phyloP scores from a whole-genome alignment of 148 eudicot species.

The Linanthus parryae region DNA sequence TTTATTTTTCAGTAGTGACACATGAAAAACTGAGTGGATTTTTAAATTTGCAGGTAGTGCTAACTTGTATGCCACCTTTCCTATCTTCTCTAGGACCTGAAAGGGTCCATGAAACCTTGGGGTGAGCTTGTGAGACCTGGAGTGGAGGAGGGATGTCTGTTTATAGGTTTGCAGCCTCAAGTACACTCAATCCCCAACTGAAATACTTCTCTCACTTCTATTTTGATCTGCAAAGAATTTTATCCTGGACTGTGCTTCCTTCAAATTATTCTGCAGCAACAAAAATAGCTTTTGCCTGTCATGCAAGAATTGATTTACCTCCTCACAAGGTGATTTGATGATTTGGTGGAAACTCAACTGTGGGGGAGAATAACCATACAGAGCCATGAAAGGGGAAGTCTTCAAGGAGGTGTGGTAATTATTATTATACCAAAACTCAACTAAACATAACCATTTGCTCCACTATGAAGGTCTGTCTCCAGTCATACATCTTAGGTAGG shows the following conservation, averaged over 20 bases:
- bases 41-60: too few species aligned
- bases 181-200: slow-evolving; percentile 8
- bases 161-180: slow-evolving; percentile 5
- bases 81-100: too few species aligned
- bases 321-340: not conserved
- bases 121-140: not conserved
- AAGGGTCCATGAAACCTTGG: too few species aligned
- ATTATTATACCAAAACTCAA: slow-evolving; percentile 8
- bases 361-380: slow-evolving; percentile 10
- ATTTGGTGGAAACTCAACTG: not conserved
- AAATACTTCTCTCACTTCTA: not conserved
- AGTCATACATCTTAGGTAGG: slow-evolving; percentile 12
- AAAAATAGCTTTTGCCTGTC: not conserved
- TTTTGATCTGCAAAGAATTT: too few species aligned
- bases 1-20: not conserved
- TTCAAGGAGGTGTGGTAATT: not conserved
- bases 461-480: not conserved
- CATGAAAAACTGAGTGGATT: too few species aligned
- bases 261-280: not conserved
- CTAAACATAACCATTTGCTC: slow-evolving; percentile 3
- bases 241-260: slow-evolving; percentile 1
- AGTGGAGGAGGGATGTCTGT: not conserved
- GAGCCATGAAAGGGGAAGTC: not conserved
- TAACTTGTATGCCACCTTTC: too few species aligned
- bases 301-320: too few species aligned